A percentile compares a stretch with the other conserved stretches of the same genome.
phyloP scores from a whole-genome alignment of 2,329 filamentous ascomycete genomes.

The Aureobasidium subglaciale region DNA sequence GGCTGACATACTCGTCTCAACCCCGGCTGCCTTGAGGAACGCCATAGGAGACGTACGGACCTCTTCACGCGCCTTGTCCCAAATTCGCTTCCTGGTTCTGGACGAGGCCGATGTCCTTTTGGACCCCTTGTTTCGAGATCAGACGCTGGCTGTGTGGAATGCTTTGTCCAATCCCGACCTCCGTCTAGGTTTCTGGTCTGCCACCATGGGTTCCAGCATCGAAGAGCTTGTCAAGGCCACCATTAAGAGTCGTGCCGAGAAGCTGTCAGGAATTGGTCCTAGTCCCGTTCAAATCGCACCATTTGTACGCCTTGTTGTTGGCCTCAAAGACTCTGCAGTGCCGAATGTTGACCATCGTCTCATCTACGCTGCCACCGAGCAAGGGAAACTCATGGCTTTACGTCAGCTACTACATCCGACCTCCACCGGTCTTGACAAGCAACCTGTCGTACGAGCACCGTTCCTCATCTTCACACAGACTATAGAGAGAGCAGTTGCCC shows the following conservation, averaged over 20 bases:
- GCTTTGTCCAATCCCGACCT: slow-evolving; percentile 65
- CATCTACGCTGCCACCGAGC: slow-evolving; percentile 84
- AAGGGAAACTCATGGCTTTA: slow-evolving; percentile 85
- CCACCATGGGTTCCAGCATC: slow-evolving; percentile 91
- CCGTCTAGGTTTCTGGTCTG: slow-evolving; percentile 81
- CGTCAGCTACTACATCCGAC: slow-evolving; percentile 81
- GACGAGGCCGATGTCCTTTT: slow-evolving; percentile 95
- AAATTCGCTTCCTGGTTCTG: slow-evolving; percentile 67
- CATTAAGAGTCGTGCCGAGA: slow-evolving; percentile 46
- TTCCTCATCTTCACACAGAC: slow-evolving; percentile 97
- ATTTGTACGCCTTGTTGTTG: slow-evolving; percentile 82
- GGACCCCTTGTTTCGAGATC: slow-evolving; percentile 81
- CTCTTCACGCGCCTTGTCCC: slow-evolving; percentile 35
- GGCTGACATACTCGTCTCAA: slow-evolving; percentile 72
- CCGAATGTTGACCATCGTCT: slow-evolving; percentile 87
- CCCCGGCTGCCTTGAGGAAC: slow-evolving; percentile 63
- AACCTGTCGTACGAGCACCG: slow-evolving; percentile 62
- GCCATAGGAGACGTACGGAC: slow-evolving; percentile 57
- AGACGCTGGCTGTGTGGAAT: slow-evolving; percentile 78
- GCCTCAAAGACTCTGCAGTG: slow-evolving; percentile 89
- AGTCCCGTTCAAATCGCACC: slow-evolving; percentile 28
- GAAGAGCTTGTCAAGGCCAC: slow-evolving; percentile 70
- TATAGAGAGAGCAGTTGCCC: slow-evolving; percentile 78
- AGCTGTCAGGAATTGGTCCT: slow-evolving; percentile 25
- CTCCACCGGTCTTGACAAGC: slow-evolving; percentile 49